Evolutionary conservation across 495 filamentous ascomycete genomes (phyloP), one percentile per base, ranked within the genome.

Genomic region (Aspergillus panamensis): DNA sequence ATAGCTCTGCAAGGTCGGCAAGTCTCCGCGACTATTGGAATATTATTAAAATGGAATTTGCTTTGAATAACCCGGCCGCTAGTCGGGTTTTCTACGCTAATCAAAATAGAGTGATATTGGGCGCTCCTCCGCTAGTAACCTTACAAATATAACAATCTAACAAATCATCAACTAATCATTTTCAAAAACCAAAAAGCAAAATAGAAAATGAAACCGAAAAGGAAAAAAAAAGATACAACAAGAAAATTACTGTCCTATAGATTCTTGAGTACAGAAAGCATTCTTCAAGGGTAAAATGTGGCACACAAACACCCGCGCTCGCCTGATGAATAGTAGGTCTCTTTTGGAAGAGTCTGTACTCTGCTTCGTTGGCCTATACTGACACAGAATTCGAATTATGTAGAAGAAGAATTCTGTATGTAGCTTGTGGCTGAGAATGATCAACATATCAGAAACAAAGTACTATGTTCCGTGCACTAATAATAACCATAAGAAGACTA

Each of bases 401-500:
- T 48, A 44, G 13, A 32, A 32, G n/a, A 19, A 48, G 50, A 49
- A 49, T 49, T 31, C 13, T 7, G 31, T 52, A 42, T 51, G 48
- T 45, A 57, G 43, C 51, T 53, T 17, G 51, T 52, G 43, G 48
- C 19, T 39, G 48, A 56, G 44, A 51, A 44, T 40, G 53, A 49
- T 49, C 53, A 56, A 49, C 53, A 40, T 20, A 39, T n/a, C 53
- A 56, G 29, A 47, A 39, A 56, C 16, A 39, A 49, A 39, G 53
- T 39, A 49, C 31, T 49, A 49, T 48, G 43, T 16, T 49, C 45
- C 47, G 14, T 31, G 31, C 47, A 31, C 53, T 55, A 61, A 61
- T 55, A 48, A 61, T 61, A 50, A 61, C 52, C 40, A 49, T 61
- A 39, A 50, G 58, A 61, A 59, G 57, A 33, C 48, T 54, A 55